Evolutionary conservation across 164 flowering plant genomes (phyloP).

Genomic region (Vitis riparia): DNA sequence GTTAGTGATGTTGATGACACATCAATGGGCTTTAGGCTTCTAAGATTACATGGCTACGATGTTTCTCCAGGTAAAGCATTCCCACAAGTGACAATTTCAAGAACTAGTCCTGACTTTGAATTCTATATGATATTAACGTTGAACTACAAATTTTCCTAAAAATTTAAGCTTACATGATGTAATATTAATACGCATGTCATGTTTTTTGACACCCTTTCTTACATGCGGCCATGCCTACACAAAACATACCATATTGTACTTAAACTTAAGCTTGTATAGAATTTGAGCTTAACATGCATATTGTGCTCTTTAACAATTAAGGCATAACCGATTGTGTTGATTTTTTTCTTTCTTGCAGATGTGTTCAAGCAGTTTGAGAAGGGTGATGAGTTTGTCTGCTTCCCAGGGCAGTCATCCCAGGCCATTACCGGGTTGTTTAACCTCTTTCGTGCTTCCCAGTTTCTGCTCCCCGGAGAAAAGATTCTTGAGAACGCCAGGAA

Average conservation of each 20-base stretch:
- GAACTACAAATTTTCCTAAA: neutral
- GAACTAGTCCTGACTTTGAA: no score
- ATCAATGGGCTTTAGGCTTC: slow-evolving; percentile 83
- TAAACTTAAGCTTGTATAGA: neutral
- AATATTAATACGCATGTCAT: no score
- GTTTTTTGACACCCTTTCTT: no score
- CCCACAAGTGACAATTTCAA: neutral
- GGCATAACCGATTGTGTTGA: no score
- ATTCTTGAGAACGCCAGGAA: slow-evolving; percentile 62
- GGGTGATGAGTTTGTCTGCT: slow-evolving; percentile 71
- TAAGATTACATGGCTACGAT: slow-evolving; percentile 74
- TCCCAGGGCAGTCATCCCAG: slow-evolving; percentile 71
- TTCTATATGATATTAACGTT: neutral
- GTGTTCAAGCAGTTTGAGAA: slow-evolving; percentile 69
- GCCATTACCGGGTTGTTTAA: slow-evolving; percentile 87
- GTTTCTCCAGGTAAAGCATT: slow-evolving; percentile 65
- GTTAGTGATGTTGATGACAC: slow-evolving; percentile 90
- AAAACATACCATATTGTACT: no score
- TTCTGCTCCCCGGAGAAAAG: slow-evolving; percentile 64
- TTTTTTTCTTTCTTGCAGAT: slow-evolving; percentile 32
- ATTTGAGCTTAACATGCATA: no score
- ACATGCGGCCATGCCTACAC: no score
- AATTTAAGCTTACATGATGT: no score
- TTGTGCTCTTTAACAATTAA: no score
- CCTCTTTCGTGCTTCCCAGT: slow-evolving; percentile 73